phyloP scores from a whole-genome alignment of 129 eudicot species.

The Tagetes patula region DNA sequence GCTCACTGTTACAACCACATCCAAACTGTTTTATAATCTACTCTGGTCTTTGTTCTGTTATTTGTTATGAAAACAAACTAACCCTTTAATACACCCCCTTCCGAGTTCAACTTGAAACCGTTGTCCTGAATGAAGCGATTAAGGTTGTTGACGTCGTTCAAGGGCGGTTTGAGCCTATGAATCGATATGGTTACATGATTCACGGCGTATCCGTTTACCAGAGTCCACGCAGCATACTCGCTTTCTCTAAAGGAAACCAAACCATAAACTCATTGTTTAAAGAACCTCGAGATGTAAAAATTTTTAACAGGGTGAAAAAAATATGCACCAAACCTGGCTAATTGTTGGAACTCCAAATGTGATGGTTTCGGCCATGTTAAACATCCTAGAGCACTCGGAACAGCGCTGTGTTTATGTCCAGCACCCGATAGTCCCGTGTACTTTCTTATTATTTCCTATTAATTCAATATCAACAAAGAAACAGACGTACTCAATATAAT shows the following conservation, averaged over 20 bases:
- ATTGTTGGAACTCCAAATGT: conserved; percentile 62
- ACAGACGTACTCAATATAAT: too few relatives aligned
- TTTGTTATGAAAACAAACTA: background rate
- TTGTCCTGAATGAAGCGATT: conserved; percentile 70
- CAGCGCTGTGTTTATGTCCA: conserved; percentile 61
- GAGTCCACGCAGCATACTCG: conserved; percentile 98
- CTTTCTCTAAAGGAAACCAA: conserved; percentile 60
- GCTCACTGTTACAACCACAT: conserved; percentile 60
- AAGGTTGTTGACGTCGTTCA: conserved; percentile 57
- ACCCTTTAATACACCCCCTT: conserved; percentile 94
- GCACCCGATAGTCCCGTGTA: conserved; percentile 60
- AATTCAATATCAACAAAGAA: background rate
- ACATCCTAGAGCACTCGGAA: conserved; percentile 78
- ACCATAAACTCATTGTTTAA: background rate
- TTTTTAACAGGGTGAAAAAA: background rate
- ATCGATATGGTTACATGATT: conserved; percentile 90
- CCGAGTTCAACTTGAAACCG: conserved; percentile 87
- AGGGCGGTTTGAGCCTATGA: conserved; percentile 65
- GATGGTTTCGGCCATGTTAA: conserved; percentile 89
- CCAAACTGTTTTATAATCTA: background rate
- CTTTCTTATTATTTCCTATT: conserved; percentile 70
- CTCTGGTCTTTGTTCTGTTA: background rate
- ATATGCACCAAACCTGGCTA: conserved; percentile 59
- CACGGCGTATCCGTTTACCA: conserved; percentile 81
- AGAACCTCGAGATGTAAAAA: background rate